Evolutionary conservation across 305 asterid genomes (phyloP).

Genomic region (Nicotiana rustica): DNA sequence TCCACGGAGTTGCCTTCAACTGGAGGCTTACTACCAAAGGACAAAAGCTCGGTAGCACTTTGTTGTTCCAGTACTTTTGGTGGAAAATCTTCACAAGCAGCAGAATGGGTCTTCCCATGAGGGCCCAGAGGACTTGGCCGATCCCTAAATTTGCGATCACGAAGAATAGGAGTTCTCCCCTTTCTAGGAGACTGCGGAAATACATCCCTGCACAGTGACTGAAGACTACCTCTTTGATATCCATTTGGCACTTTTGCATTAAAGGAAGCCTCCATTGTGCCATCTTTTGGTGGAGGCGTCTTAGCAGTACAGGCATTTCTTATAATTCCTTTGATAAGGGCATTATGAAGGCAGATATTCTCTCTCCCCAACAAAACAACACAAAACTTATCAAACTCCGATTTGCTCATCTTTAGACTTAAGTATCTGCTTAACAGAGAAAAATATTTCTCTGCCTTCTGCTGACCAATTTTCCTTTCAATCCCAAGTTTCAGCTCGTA

Average conservation of each 20-base stretch:
- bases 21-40: conserved; percentile 68
- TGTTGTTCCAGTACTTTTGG: conserved; percentile 56
- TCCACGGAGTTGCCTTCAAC: conserved; percentile 67
- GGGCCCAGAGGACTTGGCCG: conserved; percentile 62
- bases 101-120: conserved; percentile 49
- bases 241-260: conserved; percentile 54
- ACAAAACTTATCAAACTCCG: conserved; percentile 63
- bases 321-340: conserved; percentile 54
- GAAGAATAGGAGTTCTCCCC: conserved; percentile 51
- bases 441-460: conserved; percentile 57
- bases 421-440: conserved; percentile 52
- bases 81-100: conserved; percentile 45
- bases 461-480: conserved; percentile 59
- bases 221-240: conserved; percentile 52
- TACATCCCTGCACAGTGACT: conserved; percentile 52
- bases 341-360: conserved; percentile 61
- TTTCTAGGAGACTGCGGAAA: conserved; percentile 57
- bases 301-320: conserved; percentile 55
- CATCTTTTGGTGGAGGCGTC: conserved; percentile 51
- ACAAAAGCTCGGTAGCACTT: conserved; percentile 62
- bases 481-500: conserved; percentile 53
- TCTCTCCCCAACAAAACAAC: conserved; percentile 60
- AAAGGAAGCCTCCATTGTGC: conserved; percentile 41
- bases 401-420: conserved; percentile 50
- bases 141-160: conserved; percentile 53